phyloP scores from a whole-genome alignment of 2,329 filamentous ascomycete species.

The Botrytis tulipae region DNA sequence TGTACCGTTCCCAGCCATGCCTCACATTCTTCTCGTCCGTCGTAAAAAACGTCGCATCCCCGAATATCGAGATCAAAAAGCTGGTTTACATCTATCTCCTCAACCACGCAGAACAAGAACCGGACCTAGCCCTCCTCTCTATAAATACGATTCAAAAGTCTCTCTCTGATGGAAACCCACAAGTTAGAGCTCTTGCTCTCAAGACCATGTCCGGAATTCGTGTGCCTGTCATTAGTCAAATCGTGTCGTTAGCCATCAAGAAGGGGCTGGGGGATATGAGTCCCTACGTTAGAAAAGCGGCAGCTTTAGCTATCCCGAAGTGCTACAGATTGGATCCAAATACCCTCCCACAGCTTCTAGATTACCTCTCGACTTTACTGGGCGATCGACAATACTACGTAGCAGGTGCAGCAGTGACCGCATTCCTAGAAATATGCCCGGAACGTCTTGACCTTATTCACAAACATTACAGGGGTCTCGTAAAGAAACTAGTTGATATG shows the following conservation, averaged over 20 bases:
- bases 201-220: slow-evolving; percentile 96
- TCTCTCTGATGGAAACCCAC: slow-evolving; percentile 85
- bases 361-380: slow-evolving; percentile 74
- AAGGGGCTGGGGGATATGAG: slow-evolving; percentile 93
- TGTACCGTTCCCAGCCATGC: slow-evolving; percentile 87
- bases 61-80: slow-evolving; percentile 94
- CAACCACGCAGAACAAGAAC: slow-evolving; percentile 93
- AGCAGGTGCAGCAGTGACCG: slow-evolving; percentile 86
- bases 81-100: slow-evolving; percentile 98
- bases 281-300: slow-evolving; percentile 86
- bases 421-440: slow-evolving; percentile 87
- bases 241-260: slow-evolving; percentile 93
- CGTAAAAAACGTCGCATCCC: slow-evolving; percentile 95
- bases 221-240: slow-evolving; percentile 97
- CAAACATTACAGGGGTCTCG: slow-evolving; percentile 78
- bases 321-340: slow-evolving; percentile 88
- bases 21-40: slow-evolving; percentile 95
- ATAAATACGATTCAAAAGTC: slow-evolving; percentile 99
- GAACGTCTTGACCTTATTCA: slow-evolving; percentile 86
- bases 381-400: slow-evolving; percentile 95
- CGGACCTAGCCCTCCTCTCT: slow-evolving; percentile 89
- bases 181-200: slow-evolving; percentile 85
- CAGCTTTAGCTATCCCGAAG: slow-evolving; percentile 91
- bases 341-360: slow-evolving; percentile 79
- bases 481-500: slow-evolving; percentile 95